Evolutionary conservation across 805 yeast species (phyloP).

Genomic region (Myxozyma mucilagina): DNA sequence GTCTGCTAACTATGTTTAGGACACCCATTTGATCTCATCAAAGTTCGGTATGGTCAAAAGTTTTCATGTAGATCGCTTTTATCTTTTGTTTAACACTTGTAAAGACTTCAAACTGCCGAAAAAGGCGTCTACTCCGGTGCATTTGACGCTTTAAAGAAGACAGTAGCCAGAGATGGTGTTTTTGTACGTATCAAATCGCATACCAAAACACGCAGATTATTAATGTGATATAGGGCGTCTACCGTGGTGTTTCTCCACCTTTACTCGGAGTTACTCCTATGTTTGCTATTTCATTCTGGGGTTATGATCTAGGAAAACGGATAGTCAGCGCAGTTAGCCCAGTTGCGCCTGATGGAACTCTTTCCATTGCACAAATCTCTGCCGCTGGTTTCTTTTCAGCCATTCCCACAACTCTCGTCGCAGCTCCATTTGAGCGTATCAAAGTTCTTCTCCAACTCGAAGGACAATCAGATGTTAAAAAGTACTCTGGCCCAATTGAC

Average conservation of each 20-base stretch:
- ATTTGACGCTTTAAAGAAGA: slow-evolving; percentile 64
- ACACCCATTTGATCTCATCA: slow-evolving; percentile 92
- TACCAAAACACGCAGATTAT: background rate
- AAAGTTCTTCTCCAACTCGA: slow-evolving; percentile 90
- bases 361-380: slow-evolving; percentile 70
- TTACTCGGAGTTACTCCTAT: slow-evolving; percentile 96
- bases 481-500: slow-evolving; percentile 52
- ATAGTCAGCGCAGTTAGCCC: slow-evolving; percentile 52
- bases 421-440: slow-evolving; percentile 97
- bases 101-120: slow-evolving; percentile 72
- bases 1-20: slow-evolving; percentile 3
- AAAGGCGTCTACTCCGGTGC: slow-evolving; percentile 63
- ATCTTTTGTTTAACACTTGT: background rate
- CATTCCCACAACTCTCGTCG: slow-evolving; percentile 88
- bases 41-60: slow-evolving; percentile 49
- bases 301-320: slow-evolving; percentile 89
- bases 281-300: slow-evolving; percentile 99
- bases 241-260: slow-evolving; percentile 94
- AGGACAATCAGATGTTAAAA: slow-evolving; percentile 45
- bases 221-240: slow-evolving; percentile 55
- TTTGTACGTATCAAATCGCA: slow-evolving; percentile 26
- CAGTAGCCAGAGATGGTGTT: slow-evolving; percentile 72
- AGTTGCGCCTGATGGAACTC: slow-evolving; percentile 41
- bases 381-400: slow-evolving; percentile 95
- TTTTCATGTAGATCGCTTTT: background rate